A percentile compares a stretch with the other conserved stretches of the same genome.
Conservation (phyloP, 495 filamentous ascomycete genomes). For the Penicillium atrosanguineum region DNA sequence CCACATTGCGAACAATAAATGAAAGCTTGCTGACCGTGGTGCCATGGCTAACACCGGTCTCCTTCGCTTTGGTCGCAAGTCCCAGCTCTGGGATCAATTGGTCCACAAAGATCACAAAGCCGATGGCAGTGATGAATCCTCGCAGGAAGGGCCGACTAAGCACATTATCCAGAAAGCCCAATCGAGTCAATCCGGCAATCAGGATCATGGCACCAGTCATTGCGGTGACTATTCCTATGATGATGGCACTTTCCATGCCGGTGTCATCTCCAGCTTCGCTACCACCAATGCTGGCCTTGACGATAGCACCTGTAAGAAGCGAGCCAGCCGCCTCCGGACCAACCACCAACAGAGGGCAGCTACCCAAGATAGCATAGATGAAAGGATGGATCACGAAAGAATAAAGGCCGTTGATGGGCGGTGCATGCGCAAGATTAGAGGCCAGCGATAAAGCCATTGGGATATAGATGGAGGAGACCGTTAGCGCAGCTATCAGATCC, state of each 20-base stretch:
- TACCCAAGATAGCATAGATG: slow-evolving; percentile 86
- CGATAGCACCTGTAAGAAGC: slow-evolving; percentile 81
- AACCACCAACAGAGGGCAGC: slow-evolving; percentile 88
- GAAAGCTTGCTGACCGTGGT: slow-evolving; percentile 81
- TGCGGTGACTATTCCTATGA: slow-evolving; percentile 86
- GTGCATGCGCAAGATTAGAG: slow-evolving; percentile 90
- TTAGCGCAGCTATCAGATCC: slow-evolving; percentile 81
- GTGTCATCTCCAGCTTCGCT: slow-evolving; percentile 70
- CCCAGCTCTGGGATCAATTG: slow-evolving; percentile 91
- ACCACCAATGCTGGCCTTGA: slow-evolving; percentile 69
- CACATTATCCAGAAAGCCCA: slow-evolving; percentile 96
- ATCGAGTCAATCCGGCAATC: slow-evolving; percentile 71
- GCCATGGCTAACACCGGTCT: slow-evolving; percentile 65
- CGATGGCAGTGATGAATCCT: slow-evolving; percentile 95
- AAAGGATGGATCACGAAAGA: slow-evolving; percentile 90
- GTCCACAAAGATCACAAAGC: slow-evolving; percentile 92
- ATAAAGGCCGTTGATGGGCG: slow-evolving; percentile 93
- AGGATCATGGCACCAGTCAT: slow-evolving; percentile 86
- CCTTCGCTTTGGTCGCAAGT: slow-evolving; percentile 58
- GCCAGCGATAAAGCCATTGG: slow-evolving; percentile 94
- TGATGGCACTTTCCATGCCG: slow-evolving; percentile 64
- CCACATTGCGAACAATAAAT: slow-evolving; percentile 69
- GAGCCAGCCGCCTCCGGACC: slow-evolving; percentile 94
- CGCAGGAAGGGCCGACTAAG: slow-evolving; percentile 87
- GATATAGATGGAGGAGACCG: slow-evolving; percentile 95